Percentiles rank a stretch among this genome's conserved stretches.
Evolutionary conservation across 805 yeast species (phyloP).

Genomic region (Suhomyces xylopsoci): DNA sequence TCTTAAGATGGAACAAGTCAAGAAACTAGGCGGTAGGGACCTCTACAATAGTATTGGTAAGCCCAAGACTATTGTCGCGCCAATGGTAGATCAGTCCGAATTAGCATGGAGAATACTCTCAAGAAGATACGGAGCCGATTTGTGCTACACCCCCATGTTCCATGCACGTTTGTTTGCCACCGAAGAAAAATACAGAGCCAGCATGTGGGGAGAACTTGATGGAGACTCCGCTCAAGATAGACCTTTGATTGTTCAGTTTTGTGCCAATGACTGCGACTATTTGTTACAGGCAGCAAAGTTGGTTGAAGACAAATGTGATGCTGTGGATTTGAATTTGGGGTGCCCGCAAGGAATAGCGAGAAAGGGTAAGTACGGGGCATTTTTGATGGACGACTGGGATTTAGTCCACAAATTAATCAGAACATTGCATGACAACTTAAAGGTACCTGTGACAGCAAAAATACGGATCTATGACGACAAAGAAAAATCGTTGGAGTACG

Average conservation of each 20-base stretch:
- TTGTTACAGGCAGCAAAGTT: slow-evolving; percentile 75
- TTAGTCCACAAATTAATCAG: slow-evolving; percentile 68
- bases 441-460: slow-evolving; percentile 92
- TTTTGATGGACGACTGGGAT: slow-evolving; percentile 96
- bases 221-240: slow-evolving; percentile 70
- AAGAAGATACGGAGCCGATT: slow-evolving; percentile 84
- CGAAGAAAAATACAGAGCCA: slow-evolving; percentile 72
- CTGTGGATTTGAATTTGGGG: slow-evolving; percentile 92
- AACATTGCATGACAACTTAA: slow-evolving; percentile 68
- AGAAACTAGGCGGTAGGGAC: slow-evolving; percentile 53
- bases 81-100: slow-evolving; percentile 98
- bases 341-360: slow-evolving; percentile 98
- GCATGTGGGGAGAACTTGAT: slow-evolving; percentile 69
- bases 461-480: slow-evolving; percentile 84
- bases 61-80: slow-evolving; percentile 89
- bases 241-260: slow-evolving; percentile 90
- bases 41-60: slow-evolving; percentile 65
- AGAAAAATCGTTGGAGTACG: slow-evolving; percentile 81
- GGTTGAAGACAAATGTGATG: slow-evolving; percentile 86
- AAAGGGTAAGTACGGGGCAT: slow-evolving; percentile 93
- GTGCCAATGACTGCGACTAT: slow-evolving; percentile 92
- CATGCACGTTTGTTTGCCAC: slow-evolving; percentile 90
- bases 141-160: slow-evolving; percentile 95
- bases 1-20: not conserved
- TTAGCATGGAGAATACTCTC: slow-evolving; percentile 91